Conservation (phyloP, 495 filamentous ascomycete species). For the Hypoxylon crocopeplum region DNA sequence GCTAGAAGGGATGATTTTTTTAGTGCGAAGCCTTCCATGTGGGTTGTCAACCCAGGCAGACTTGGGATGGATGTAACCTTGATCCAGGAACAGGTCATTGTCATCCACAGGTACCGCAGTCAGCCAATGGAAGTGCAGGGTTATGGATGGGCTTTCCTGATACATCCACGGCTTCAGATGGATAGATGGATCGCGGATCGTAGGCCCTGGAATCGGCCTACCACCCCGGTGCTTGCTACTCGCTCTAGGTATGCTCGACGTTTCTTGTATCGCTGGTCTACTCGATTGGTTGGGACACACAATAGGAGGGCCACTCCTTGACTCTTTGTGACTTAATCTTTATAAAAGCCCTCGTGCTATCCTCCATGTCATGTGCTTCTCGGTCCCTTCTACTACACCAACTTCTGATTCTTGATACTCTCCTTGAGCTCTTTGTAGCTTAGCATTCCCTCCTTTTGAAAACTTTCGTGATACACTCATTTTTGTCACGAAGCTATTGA, state of each 20-base stretch:
- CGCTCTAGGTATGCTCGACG: constrained; percentile 10
- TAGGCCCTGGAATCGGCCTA: constrained; percentile 4
- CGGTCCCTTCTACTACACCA: constrained; percentile 3
- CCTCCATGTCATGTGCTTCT: constrained; percentile 5
- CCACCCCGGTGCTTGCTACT: constrained; percentile 12
- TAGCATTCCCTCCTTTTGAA: constrained; percentile 36
- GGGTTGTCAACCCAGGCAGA: constrained; percentile 1
- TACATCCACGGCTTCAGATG: constrained; percentile 32
- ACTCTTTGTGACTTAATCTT: constrained; percentile 25
- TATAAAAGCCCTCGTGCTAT: constrained; percentile 29
- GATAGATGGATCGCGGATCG: constrained; percentile 27
- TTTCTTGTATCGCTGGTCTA: constrained; percentile 7
- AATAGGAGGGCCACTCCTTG: constrained; percentile 19
- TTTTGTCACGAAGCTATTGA: constrained; percentile 34
- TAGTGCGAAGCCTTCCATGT: constrained; percentile 10
- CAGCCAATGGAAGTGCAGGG: constrained; percentile 3
- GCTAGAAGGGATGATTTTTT: constrained; percentile 5
- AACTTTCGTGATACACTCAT: constrained; percentile 38
- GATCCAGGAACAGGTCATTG: constrained; percentile 30
- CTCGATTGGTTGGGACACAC: constrained; percentile 22
- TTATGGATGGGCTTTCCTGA: constrained; percentile 18
- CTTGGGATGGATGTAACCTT: constrained; percentile 7
- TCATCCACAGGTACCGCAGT: constrained; percentile 12
- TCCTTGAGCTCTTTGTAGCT: constrained; percentile 36
- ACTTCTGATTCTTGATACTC: constrained; percentile 33